Conservation (phyloP, 768 basidiomycete genomes). For the Brasilioporus rufonigricans region DNA sequence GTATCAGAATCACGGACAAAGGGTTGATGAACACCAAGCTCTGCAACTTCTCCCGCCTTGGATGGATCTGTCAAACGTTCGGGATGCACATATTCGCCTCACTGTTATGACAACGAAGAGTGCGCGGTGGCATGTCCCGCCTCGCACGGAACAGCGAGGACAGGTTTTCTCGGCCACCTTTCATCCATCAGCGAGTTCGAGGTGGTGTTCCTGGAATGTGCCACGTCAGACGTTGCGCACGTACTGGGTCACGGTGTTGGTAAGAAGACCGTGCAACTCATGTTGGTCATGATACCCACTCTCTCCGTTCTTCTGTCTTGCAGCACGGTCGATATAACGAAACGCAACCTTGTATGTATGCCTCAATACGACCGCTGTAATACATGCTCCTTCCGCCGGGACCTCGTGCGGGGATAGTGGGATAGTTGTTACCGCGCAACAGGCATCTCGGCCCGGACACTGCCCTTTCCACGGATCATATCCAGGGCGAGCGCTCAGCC, state of each 20-base stretch:
- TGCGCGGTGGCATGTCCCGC: background rate
- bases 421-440: background rate
- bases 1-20: background rate
- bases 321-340: background rate
- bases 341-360: background rate
- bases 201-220: slow-evolving; percentile 3
- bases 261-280: background rate
- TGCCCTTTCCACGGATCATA: slow-evolving; percentile 17
- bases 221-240: background rate
- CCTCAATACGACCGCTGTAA: background rate
- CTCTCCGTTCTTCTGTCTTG: background rate
- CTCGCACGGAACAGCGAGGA: slow-evolving; percentile 2
- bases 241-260: background rate
- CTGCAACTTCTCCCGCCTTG: background rate
- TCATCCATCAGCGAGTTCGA: background rate
- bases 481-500: background rate
- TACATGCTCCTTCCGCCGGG: slow-evolving; percentile 1
- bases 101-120: background rate
- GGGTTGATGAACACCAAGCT: background rate
- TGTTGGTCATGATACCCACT: background rate
- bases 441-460: background rate
- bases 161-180: background rate
- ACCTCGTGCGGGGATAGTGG: background rate
- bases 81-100: background rate
- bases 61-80: slow-evolving; percentile 1